Percentiles rank a stretch among this genome's conserved stretches.
phyloP scores from a whole-genome alignment of 306 rosid genomes.

The Acacia melanoxylon region DNA sequence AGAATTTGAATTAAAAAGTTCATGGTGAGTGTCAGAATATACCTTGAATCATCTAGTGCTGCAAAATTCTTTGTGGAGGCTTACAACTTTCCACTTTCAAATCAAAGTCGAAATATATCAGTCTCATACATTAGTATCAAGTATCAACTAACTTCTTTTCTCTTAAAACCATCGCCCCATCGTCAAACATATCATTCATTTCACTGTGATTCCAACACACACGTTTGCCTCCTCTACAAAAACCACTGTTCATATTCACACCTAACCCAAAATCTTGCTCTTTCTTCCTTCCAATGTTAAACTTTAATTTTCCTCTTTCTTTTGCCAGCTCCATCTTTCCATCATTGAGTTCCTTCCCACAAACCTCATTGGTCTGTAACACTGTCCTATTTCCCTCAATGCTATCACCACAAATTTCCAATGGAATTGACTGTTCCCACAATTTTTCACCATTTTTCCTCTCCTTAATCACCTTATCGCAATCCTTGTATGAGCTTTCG shows the following conservation, averaged over 20 bases:
- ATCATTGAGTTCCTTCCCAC: constrained; percentile 36
- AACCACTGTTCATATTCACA: constrained; percentile 37
- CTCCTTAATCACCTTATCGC: constrained; percentile 27
- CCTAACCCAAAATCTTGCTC: constrained; percentile 26
- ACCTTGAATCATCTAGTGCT: not conserved
- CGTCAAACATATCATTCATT: constrained; percentile 19
- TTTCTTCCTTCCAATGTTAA: constrained; percentile 44
- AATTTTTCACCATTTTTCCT: constrained; percentile 58
- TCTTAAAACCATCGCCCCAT: constrained; percentile 32
- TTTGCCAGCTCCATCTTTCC: constrained; percentile 26
- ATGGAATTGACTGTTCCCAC: constrained; percentile 52
- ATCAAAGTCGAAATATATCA: not conserved
- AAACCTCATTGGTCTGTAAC: not conserved
- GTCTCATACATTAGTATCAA: not conserved
- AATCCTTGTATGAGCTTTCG: constrained; percentile 15
- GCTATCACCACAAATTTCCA: constrained; percentile 10
- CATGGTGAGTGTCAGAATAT: not conserved
- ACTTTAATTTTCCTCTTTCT: constrained; percentile 54
- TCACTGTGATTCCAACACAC: constrained; percentile 39
- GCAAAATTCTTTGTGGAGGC: not conserved
- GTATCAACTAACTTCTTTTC: constrained; percentile 3
- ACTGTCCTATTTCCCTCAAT: not conserved
- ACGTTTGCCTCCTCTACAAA: constrained; percentile 50
- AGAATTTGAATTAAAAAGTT: not conserved
- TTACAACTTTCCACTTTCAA: not conserved